These are phyloP conservation scores for Botrytis fragariae DNA, from an alignment of 2,329 filamentous ascomycete species.

Conservation along the genomic window DNA sequence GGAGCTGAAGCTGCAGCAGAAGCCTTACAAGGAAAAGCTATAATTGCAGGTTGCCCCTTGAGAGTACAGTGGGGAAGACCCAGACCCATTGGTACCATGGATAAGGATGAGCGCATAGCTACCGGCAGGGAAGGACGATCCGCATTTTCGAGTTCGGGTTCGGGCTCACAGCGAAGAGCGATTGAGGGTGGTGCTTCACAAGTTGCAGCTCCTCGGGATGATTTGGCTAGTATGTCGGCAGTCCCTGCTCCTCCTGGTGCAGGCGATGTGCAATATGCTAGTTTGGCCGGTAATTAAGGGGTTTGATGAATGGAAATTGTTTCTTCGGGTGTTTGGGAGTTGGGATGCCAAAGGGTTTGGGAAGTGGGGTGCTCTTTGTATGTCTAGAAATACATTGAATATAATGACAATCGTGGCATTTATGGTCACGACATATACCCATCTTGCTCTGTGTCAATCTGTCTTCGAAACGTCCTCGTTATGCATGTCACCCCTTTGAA, in stretches of 20 bases:
- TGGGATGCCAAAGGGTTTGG: constrained; percentile 21
- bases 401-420: constrained; percentile 10
- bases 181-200: constrained; percentile 32
- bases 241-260: constrained; percentile 78
- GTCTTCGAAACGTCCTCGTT: not conserved
- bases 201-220: constrained; percentile 29
- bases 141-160: constrained; percentile 46
- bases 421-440: constrained; percentile 4
- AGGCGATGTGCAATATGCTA: constrained; percentile 78
- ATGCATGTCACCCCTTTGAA: not conserved
- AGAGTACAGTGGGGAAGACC: constrained; percentile 91
- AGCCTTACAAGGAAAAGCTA: constrained; percentile 80
- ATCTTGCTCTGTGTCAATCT: not conserved
- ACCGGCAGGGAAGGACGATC: constrained; percentile 76
- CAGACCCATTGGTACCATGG: constrained; percentile 87
- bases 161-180: constrained; percentile 39
- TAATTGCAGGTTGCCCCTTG: constrained; percentile 88
- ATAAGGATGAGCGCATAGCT: constrained; percentile 76
- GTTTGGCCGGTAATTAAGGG: constrained; percentile 73
- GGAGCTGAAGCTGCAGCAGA: constrained; percentile 83
- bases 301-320: constrained; percentile 18
- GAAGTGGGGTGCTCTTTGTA: not conserved
- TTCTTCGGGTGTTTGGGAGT: constrained; percentile 34
- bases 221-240: constrained; percentile 39
- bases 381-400: constrained; percentile 16